These are phyloP conservation scores for Ambrosia artemisiifolia DNA, from an alignment of 129 eudicot species.

Conservation along the genomic window DNA sequence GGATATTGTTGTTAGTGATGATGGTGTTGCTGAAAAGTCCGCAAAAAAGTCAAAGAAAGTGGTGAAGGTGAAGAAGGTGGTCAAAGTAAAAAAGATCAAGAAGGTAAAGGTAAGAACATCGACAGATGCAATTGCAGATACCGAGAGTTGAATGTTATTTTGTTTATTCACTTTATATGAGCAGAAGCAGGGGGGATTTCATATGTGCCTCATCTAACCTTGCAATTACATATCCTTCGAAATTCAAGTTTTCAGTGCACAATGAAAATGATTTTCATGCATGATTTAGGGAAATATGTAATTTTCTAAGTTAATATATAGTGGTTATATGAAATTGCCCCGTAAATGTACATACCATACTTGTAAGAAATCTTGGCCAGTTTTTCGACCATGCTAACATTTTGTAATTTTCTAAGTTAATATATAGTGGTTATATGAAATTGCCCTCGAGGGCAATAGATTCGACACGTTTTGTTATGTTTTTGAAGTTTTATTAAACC, in stretches of 20 bases:
- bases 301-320: too few relatives aligned
- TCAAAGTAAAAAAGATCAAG: slow-evolving; percentile 33
- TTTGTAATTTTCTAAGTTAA: too few relatives aligned
- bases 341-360: background rate
- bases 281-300: too few relatives aligned
- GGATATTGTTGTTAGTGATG: slow-evolving; percentile 23
- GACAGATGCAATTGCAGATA: slow-evolving; percentile 13
- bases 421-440: too few relatives aligned
- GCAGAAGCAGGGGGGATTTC: background rate
- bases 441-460: too few relatives aligned
- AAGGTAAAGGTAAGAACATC: slow-evolving; percentile 19
- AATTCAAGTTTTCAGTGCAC: too few relatives aligned
- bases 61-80: slow-evolving; percentile 45
- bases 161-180: background rate
- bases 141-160: background rate
- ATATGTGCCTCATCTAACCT: too few relatives aligned
- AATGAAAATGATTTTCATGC: too few relatives aligned
- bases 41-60: slow-evolving; percentile 67
- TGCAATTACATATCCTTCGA: background rate
- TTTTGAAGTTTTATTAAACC: too few relatives aligned
- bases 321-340: too few relatives aligned
- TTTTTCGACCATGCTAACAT: too few relatives aligned
- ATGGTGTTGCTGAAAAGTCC: slow-evolving; percentile 29
- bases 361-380: background rate
- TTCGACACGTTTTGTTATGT: too few relatives aligned